Evolutionary conservation across 257 asterid genomes (phyloP), one percentile per base, ranked within the genome.

Genomic region (Datura wrightii): DNA sequence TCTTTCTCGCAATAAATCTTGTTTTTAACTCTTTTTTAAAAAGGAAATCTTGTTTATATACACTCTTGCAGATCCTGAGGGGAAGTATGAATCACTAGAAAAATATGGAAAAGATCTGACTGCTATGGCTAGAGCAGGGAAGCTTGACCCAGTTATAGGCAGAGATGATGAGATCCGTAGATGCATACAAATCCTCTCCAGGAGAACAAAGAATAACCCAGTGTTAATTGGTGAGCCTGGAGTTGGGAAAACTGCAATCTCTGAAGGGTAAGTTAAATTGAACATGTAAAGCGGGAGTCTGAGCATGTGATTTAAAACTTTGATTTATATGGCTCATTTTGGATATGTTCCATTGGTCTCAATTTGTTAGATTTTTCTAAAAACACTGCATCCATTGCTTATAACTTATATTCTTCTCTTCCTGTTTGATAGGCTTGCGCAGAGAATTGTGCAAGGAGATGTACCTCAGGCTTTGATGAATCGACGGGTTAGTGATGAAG

Each of bases 381-480:
- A 19, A 44, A 5, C 10, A 5, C 79, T n/a, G 18, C n/a, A 71
- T 46, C 36, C n/a, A 10, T 56, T 44, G 5, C 58, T 5, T 82
- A 8, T 42, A 44, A 18, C 36, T 62, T 82, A 7, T 42, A 6
- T 15, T 59, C 55, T 62, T 44, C 16, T 66, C 60, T 42, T 59
- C 41, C 56, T 86, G 84, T 83, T 79, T 88, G 86, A 71, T 95
- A 95, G 99, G 94, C 97, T 97, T 86, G 99, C 99, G 10, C 99
- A 94, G 90, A 92, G 99, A 87, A 96, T 96, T 87, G 98, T 96
- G 87, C 98, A 94, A 89, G 99, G 99, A 86, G 99, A 97, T 90
- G 99, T 95, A 65, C 99, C 99, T 85, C 98, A 97, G 89, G 98
- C 99, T 72, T 85, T 97, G 89, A 94, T 93, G 93, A 95, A 97